Conservation (phyloP, 768 basidiomycete species). For the Clavulina sp. region DNA sequence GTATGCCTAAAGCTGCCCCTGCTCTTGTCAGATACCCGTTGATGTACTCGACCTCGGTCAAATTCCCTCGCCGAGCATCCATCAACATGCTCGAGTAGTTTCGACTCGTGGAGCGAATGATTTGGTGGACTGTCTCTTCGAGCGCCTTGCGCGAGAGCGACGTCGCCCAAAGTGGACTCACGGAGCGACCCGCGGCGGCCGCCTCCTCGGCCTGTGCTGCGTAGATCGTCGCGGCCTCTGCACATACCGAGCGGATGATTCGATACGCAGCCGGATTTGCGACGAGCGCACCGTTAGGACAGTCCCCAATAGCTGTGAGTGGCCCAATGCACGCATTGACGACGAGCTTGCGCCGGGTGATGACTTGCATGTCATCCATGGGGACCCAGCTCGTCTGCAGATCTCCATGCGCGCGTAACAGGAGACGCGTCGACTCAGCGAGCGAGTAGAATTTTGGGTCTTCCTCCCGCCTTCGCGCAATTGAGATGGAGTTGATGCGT, state of each 20-base stretch:
- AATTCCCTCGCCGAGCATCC: slow-evolving; percentile 43
- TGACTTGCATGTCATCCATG: slow-evolving; percentile 44
- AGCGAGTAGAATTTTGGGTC: slow-evolving; percentile 38
- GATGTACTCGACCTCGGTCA: slow-evolving; percentile 67
- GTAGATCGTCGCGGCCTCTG: slow-evolving; percentile 55
- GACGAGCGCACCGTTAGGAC: slow-evolving; percentile 64
- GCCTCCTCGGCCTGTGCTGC: slow-evolving; percentile 17
- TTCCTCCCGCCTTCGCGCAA: slow-evolving; percentile 14
- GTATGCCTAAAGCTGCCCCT: slow-evolving; percentile 37
- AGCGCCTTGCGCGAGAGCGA: slow-evolving; percentile 31
- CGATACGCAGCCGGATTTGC: slow-evolving; percentile 24
- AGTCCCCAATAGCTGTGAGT: slow-evolving; percentile 62
- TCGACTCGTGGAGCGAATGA: slow-evolving; percentile 37
- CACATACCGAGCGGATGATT: slow-evolving; percentile 38
- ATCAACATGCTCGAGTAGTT: slow-evolving; percentile 72
- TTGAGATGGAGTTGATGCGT: background rate
- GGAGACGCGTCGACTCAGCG: slow-evolving; percentile 46
- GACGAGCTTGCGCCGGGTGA: slow-evolving; percentile 64
- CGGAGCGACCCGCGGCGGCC: slow-evolving; percentile 4
- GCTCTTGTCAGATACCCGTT: slow-evolving; percentile 64
- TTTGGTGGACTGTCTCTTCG: slow-evolving; percentile 36
- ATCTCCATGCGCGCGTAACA: slow-evolving; percentile 32
- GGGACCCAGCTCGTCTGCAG: slow-evolving; percentile 50
- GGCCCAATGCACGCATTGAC: slow-evolving; percentile 74
- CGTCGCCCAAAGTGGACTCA: too few relatives aligned